A percentile compares a stretch with the other conserved stretches of the same genome.
These are phyloP conservation scores for Scedosporium dehoogii DNA, from an alignment of 2,329 filamentous ascomycete species.

Conservation along the genomic window DNA sequence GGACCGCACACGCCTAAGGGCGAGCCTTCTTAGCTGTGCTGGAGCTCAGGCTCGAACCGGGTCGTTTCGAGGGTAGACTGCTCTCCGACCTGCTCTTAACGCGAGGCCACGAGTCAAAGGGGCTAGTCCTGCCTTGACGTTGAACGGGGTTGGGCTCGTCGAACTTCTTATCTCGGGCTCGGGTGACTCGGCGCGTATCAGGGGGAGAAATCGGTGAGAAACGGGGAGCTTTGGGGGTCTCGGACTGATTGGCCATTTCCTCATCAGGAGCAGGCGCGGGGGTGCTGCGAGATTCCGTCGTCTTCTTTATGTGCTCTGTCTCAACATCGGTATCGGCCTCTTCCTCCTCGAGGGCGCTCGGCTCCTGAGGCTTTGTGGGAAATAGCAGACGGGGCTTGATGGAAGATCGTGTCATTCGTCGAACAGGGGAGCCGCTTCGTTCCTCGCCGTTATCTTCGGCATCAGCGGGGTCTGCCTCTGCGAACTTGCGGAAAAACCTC, in stretches of 20 bases:
- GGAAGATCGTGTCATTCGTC: conserved; percentile 50
- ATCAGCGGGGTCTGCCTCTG: conserved; percentile 27
- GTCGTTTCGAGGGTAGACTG: conserved; percentile 27
- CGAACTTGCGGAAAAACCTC: conserved; percentile 64
- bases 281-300: conserved; percentile 20
- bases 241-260: neutral
- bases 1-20: conserved; percentile 13
- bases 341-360: conserved; percentile 41
- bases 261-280: conserved; percentile 6
- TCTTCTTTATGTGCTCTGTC: conserved; percentile 8
- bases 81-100: conserved; percentile 38
- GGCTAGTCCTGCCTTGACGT: conserved; percentile 33
- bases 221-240: conserved; percentile 45
- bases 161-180: conserved; percentile 40
- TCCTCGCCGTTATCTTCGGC: conserved; percentile 24
- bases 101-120: conserved; percentile 60
- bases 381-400: conserved; percentile 67
- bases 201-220: conserved; percentile 53
- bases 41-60: conserved; percentile 21
- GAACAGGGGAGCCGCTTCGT: conserved; percentile 16
- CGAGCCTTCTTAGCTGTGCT: conserved; percentile 25
- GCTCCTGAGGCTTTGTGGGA: conserved; percentile 39
- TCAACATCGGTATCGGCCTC: conserved; percentile 52
- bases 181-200: conserved; percentile 49
- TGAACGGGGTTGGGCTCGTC: conserved; percentile 32